Evolutionary conservation across 1,139 yeast genomes (phyloP).

Genomic region (Saccharomyces pastorianus): DNA sequence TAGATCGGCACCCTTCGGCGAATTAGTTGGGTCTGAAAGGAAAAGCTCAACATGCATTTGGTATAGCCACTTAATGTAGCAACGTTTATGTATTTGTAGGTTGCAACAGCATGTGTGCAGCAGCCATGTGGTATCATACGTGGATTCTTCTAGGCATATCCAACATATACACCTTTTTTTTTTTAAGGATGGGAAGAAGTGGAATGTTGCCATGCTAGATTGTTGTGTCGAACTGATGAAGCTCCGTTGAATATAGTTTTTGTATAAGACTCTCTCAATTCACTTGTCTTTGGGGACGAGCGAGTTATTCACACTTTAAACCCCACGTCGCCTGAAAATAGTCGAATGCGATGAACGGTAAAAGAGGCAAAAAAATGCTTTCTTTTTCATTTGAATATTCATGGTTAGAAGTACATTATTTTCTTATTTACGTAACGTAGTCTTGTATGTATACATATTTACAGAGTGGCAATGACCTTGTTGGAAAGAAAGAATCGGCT

Average conservation of each 20-base stretch:
- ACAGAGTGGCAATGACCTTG: neutral
- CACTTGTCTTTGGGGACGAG: neutral
- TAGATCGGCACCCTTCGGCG: neutral
- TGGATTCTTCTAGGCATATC: conserved; percentile 18
- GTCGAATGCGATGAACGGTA: neutral
- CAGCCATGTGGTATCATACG: conserved; percentile 10
- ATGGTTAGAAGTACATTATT: neutral
- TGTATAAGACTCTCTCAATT: too few species aligned
- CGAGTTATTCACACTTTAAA: neutral
- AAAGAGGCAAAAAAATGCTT: neutral
- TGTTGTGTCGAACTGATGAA: neutral
- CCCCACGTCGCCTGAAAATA: neutral
- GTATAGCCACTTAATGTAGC: conserved; percentile 15
- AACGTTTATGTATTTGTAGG: conserved; percentile 18
- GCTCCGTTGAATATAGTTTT: too few species aligned
- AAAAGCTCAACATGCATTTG: conserved; percentile 7
- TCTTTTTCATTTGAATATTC: neutral
- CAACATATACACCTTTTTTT: conserved; percentile 12
- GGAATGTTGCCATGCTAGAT: neutral
- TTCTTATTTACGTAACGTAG: neutral
- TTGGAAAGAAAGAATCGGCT: neutral
- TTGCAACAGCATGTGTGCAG: conserved; percentile 19
- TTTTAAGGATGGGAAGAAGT: conserved; percentile 2
- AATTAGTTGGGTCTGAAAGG: neutral
- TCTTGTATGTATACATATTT: neutral